Evolutionary conservation across 306 rosid species (phyloP), one percentile per base, ranked within the genome.

Genomic region (Benincasa hispida): DNA sequence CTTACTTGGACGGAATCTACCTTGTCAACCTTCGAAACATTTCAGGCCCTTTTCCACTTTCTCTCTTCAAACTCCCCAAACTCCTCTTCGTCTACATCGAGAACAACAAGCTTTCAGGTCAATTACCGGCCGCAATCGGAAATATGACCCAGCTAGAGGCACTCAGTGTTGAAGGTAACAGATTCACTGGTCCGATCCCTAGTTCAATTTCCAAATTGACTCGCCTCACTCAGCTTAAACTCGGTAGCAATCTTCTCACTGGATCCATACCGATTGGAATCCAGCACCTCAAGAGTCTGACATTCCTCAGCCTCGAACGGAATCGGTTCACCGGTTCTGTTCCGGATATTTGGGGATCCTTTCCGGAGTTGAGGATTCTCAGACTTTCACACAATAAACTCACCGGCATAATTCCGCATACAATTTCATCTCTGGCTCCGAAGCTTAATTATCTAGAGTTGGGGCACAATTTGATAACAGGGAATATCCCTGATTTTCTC

Each of bases 401-500:
- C 50, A 55, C 90, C 74, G 98, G 98, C 25, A 62, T 78, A 39
- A 79, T 91, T 61, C 94, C 97, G 2, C 18, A 76, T 19, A 88
- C 98, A 0, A 87, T 93, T 34, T 83, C 93, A 0, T 10, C 91
- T 30, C 82, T 88, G 5, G 89, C 89, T 8, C 76, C 89, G 2
- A 82, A 73, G 10, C 60, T 93, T 5, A 2, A 1, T 0, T 90
- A 76, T 82, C 82, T 93, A 0, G 88, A 86, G 72, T 59, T 93
- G 0, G 96, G 92, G 19, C 89, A 89, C 79, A 93, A 91, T 28
- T 60, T 75, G 2, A 85, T 93, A 18, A 83, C 86, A 0, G 94
- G 97, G 17, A 81, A 79, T 63, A 88, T 93, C 78, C 97, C 98
- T 0, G 86, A 82, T 74, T 93, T 84, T 77, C 91, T 93, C 3